phyloP scores from a whole-genome alignment of 2,329 filamentous ascomycete species.

The Paecilomyces variotii region DNA sequence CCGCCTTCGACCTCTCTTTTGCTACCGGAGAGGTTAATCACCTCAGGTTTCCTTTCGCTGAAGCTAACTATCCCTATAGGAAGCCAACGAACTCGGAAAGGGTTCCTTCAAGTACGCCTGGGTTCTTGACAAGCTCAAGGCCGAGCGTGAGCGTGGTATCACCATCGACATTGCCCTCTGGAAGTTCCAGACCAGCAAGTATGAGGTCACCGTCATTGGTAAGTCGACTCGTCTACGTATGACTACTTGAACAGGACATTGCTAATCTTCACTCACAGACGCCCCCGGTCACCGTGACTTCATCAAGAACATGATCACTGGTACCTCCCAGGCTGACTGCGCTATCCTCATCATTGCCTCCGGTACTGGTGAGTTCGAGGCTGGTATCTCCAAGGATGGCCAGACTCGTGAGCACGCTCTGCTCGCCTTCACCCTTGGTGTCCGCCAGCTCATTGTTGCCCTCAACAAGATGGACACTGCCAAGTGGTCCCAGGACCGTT shows the following conservation, averaged over 20 bases:
- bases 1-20: not conserved
- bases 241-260: not conserved
- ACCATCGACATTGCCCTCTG: conserved; percentile 99
- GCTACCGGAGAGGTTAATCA: not conserved
- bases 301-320: conserved; percentile 99
- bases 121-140: conserved; percentile 99
- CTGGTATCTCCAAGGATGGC: conserved; percentile 99
- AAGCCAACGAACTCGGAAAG: conserved; percentile 98
- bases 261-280: conserved; percentile 45
- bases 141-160: conserved; percentile 99
- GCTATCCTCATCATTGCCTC: conserved; percentile 99
- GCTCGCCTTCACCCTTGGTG: conserved; percentile 99
- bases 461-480: conserved; percentile 99
- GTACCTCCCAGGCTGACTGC: conserved; percentile 99
- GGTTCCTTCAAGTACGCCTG: conserved; percentile 99
- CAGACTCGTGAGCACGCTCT: conserved; percentile 99
- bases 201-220: conserved; percentile 97
- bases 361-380: conserved; percentile 99
- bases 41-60: not conserved
- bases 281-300: conserved; percentile 99
- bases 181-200: conserved; percentile 99
- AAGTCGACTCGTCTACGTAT: conserved; percentile 31
- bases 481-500: conserved; percentile 96
- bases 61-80: conserved; percentile 47
- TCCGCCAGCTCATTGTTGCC: conserved; percentile 99